Evolutionary conservation across 2,329 filamentous ascomycete genomes (phyloP), one percentile per base, ranked within the genome.

Genomic region (Pseudogymnoascus destructans): DNA sequence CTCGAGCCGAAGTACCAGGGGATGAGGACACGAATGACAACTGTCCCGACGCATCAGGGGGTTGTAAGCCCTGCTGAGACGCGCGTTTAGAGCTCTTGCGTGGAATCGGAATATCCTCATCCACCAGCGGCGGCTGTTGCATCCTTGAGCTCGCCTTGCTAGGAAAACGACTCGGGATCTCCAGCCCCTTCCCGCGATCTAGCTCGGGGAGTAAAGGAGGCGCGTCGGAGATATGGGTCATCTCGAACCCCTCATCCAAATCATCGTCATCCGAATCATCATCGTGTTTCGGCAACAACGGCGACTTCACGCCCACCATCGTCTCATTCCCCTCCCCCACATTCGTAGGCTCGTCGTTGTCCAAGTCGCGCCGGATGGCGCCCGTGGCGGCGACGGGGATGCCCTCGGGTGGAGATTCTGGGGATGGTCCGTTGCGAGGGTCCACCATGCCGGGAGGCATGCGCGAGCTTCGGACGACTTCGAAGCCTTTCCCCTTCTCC

Each of bases 401-500:
- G 1, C 82, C 82, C 64, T 85, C 80, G 0, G 81, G 81, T 1
- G 80, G 88, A 0, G 82, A 79, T 57, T 87, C 86, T 59, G 85
- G 77, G 38, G 80, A 82, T 59, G 82, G 78, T 27, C 80, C 77
- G 8, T 77, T 67, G 70, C 75, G 63, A 58, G 67, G 42, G 67
- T 74, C 73, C 75, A 89, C 73, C 76, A 89, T 86, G 59, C 85
- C 84, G 5, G 87, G 85, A 2, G 90, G 90, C 75, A 93, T 90
- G 58, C 91, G 81, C 6, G 89, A 82, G 69, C 91, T 96, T 66
- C 93, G 78, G 13, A 98, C 92, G 4, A 98, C 93, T 70, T 97
- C 93, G 64, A 98, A 98, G 0, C 93, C 93, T 71, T 97, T 97
- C 63, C 86, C 85, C 71, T 95, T 95, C 64, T 96, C 92, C 68